These are phyloP conservation scores for Aspergillus floridensis DNA, from an alignment of 2,329 filamentous ascomycete genomes.

Conservation along the genomic window DNA sequence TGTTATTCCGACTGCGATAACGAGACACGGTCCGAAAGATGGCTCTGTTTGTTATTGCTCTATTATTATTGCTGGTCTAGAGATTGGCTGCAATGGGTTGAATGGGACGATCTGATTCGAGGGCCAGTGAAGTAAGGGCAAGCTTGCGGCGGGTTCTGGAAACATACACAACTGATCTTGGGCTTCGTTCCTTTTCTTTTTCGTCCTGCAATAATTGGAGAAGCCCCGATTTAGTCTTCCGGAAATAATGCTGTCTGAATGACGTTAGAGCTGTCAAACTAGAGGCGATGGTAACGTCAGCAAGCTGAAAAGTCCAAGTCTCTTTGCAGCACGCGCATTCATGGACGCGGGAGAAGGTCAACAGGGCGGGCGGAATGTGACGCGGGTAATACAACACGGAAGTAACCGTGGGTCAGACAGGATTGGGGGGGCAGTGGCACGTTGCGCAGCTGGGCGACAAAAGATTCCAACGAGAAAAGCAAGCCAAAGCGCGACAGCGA, in stretches of 20 bases:
- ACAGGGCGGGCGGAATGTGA: constrained; percentile 17
- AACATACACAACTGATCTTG: constrained; percentile 2
- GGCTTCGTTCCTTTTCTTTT: constrained; percentile 3
- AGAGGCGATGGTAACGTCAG: constrained; percentile 27
- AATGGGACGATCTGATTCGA: constrained; percentile 8
- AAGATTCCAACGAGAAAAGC: constrained; percentile 12
- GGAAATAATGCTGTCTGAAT: constrained; percentile 7
- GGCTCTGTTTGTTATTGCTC: constrained; percentile 8
- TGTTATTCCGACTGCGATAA: constrained; percentile 19
- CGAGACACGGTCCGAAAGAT: constrained; percentile 18
- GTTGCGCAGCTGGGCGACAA: constrained; percentile 27
- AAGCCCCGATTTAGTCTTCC: constrained; percentile 14
- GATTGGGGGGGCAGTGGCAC: constrained; percentile 21
- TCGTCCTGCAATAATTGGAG: constrained; percentile 4
- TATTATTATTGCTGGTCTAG: background rate
- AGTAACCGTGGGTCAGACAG: constrained; percentile 30
- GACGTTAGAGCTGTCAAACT: constrained; percentile 20
- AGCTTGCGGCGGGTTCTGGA: constrained; percentile 9
- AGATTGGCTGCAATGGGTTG: constrained; percentile 4
- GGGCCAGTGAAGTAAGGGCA: constrained; percentile 11
- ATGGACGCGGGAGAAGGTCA: constrained; percentile 11
- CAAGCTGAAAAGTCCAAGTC: constrained; percentile 16
- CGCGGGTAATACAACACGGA: constrained; percentile 30
- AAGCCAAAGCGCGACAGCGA: constrained; percentile 8
- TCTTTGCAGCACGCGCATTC: constrained; percentile 4